Evolutionary conservation across 2,329 filamentous ascomycete species (phyloP).

Genomic region (Geosmithia flava): DNA sequence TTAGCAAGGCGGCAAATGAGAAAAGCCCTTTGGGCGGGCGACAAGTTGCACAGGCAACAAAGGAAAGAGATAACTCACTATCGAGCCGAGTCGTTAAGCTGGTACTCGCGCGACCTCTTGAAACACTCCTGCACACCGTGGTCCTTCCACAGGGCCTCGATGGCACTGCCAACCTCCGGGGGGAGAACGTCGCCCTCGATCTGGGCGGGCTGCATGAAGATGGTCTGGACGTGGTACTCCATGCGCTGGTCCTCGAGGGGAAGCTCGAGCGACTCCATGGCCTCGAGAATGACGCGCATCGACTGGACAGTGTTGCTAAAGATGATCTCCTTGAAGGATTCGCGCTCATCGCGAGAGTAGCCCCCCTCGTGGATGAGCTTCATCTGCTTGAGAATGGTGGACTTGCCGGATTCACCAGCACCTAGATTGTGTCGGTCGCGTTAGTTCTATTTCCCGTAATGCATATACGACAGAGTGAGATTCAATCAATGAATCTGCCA

Average conservation of each 20-base stretch:
- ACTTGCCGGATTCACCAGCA: conserved; percentile 92
- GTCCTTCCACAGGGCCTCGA: conserved; percentile 87
- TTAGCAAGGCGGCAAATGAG: conserved; percentile 14
- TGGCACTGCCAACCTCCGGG: conserved; percentile 87
- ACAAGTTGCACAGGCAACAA: neutral
- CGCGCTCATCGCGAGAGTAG: conserved; percentile 80
- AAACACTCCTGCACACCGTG: conserved; percentile 89
- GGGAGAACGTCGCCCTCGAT: conserved; percentile 91
- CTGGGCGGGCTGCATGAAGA: conserved; percentile 96
- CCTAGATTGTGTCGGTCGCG: conserved; percentile 33
- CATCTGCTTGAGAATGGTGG: conserved; percentile 98
- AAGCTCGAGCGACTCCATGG: conserved; percentile 59
- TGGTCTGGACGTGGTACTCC: conserved; percentile 96
- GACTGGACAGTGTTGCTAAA: conserved; percentile 60
- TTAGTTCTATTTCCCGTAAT: too few species aligned
- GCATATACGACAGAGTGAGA: neutral
- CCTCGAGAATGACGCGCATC: conserved; percentile 57
- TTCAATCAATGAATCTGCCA: neutral
- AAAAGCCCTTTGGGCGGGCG: neutral
- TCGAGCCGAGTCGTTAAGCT: conserved; percentile 91
- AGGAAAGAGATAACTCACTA: conserved; percentile 52
- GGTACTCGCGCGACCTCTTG: conserved; percentile 90
- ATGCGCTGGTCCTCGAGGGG: conserved; percentile 84
- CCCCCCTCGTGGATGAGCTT: conserved; percentile 99
- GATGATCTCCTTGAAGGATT: conserved; percentile 60